These are phyloP conservation scores for Glarea lozoyensis DNA, from an alignment of 495 filamentous ascomycete genomes.

Conservation along the genomic window DNA sequence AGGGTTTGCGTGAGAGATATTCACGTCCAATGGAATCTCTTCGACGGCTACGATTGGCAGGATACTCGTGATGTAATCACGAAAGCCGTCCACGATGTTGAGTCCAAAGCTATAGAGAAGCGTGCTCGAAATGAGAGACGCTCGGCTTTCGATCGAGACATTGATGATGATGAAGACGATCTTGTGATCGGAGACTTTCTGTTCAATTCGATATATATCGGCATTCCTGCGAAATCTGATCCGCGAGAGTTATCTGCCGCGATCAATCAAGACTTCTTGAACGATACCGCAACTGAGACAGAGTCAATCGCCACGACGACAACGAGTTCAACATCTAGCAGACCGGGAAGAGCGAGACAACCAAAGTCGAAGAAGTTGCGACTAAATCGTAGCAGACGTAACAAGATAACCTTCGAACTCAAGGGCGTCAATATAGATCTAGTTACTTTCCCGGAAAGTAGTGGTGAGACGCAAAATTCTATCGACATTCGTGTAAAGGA, in stretches of 20 bases:
- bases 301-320: conserved; percentile 74
- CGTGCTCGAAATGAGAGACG: conserved; percentile 33
- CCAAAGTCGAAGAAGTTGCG: conserved; percentile 52
- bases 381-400: conserved; percentile 74
- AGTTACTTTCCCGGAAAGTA: conserved; percentile 68
- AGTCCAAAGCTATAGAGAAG: conserved; percentile 69
- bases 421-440: conserved; percentile 78
- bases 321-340: conserved; percentile 49
- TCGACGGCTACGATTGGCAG: conserved; percentile 96
- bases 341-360: conserved; percentile 33
- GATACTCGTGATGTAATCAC: conserved; percentile 77
- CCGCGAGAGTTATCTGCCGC: conserved; percentile 68
- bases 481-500: conserved; percentile 75
- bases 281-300: conserved; percentile 81
- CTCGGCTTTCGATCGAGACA: conserved; percentile 36
- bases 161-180: conserved; percentile 59
- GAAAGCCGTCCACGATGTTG: conserved; percentile 78
- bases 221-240: conserved; percentile 77
- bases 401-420: conserved; percentile 94
- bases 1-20: conserved; percentile 73
- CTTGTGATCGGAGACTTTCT: conserved; percentile 88
- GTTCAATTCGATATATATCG: conserved; percentile 98
- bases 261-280: conserved; percentile 80
- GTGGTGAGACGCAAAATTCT: conserved; percentile 75
- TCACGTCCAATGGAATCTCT: conserved; percentile 95